Evolutionary conservation across 1,284 basidiomycete species (phyloP).

Genomic region (Boletellus deceptivus): DNA sequence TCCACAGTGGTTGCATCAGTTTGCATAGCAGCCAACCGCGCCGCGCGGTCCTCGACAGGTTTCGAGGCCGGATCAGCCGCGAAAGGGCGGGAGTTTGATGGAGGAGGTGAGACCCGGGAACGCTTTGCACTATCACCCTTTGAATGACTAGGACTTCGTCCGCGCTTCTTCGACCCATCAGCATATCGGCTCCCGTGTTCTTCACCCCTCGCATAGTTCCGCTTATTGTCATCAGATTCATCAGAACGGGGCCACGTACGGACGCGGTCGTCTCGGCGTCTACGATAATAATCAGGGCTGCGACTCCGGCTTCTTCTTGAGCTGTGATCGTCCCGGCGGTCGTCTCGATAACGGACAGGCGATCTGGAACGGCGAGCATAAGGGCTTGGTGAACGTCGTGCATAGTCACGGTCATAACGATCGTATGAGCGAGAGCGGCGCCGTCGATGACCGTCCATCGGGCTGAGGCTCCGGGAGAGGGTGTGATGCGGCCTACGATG

Average conservation of each 20-base stretch:
- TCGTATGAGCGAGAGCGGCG: slow-evolving; percentile 39
- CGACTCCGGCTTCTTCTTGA: slow-evolving; percentile 31
- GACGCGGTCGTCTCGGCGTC: slow-evolving; percentile 26
- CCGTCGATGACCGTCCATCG: slow-evolving; percentile 23
- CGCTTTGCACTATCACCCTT: slow-evolving; percentile 35
- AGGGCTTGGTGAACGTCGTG: slow-evolving; percentile 38
- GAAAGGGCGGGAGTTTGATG: slow-evolving; percentile 26
- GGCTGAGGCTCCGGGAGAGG: slow-evolving; percentile 41
- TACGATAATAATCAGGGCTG: slow-evolving; percentile 31
- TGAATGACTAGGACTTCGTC: slow-evolving; percentile 45
- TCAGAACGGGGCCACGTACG: slow-evolving; percentile 44
- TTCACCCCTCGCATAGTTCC: slow-evolving; percentile 25
- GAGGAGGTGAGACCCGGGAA: slow-evolving; percentile 39
- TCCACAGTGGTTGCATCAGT: slow-evolving; percentile 65
- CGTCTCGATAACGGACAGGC: slow-evolving; percentile 26
- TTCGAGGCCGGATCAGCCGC: slow-evolving; percentile 22
- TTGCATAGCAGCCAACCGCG: slow-evolving; percentile 85
- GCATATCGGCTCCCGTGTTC: slow-evolving; percentile 20
- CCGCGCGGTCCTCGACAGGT: slow-evolving; percentile 57
- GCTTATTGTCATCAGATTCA: slow-evolving; percentile 44
- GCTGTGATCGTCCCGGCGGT: slow-evolving; percentile 17
- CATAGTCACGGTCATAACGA: slow-evolving; percentile 31
- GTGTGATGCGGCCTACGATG: slow-evolving; percentile 35
- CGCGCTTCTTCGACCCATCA: slow-evolving; percentile 41
- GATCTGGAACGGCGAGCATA: slow-evolving; percentile 40